Base-by-base conservation (phyloP, 2,329 filamentous ascomycete species). In the Verticillium klebahnii region DNA sequence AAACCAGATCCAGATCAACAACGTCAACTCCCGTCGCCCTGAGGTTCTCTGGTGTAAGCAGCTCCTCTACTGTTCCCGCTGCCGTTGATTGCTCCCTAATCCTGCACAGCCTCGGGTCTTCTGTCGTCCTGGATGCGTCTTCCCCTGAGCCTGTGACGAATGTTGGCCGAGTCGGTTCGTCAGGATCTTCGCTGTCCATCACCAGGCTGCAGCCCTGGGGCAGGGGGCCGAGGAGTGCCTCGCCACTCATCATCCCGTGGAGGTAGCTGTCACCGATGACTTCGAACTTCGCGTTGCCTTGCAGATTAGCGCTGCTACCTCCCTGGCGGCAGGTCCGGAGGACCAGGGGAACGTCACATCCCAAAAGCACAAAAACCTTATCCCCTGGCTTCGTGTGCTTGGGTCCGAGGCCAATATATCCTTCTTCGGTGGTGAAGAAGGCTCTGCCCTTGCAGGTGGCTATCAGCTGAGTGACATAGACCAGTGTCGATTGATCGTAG, bases 291-390 rank as follows among this genome's bases (percentile, higher is more conserved):
- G 54, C 14, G 12, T 56, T 25, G 17, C 54, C 25, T 11, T 6
- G 14, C 12, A n/a, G 14, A 14, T 8, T 34, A 14, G 54, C 54
- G 9, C 14, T 32, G 31, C 29, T 17, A 14, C 45, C 34, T 6
- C 23, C 29, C 9, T 32, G 6, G 19, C 17, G 40, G 17, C n/a
- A 25, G 11, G 61, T n/a, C 12, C 65, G 37, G 7, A 67, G 14
- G 2, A 61, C n/a, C n/a, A 63, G 61, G 3, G 65, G 63, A 23
- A 64, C 57, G 15, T 62, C 59, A 8, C 65, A 59, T 1, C 61
- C 63, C 2, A 64, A 57, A 5, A 67, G 36, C 1, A 63, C 55
- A 1, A 63, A 59, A 8, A 67, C 50, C 57, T 58, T 57, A 14
- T 61, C 58, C 2, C 61, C 63, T 1, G 36, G 37, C 32, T 25